A percentile compares a stretch with the other conserved stretches of the same genome.
These are phyloP conservation scores for Sequoia sempervirens DNA, from an alignment of 75 land plant species.

Conservation along the genomic window DNA sequence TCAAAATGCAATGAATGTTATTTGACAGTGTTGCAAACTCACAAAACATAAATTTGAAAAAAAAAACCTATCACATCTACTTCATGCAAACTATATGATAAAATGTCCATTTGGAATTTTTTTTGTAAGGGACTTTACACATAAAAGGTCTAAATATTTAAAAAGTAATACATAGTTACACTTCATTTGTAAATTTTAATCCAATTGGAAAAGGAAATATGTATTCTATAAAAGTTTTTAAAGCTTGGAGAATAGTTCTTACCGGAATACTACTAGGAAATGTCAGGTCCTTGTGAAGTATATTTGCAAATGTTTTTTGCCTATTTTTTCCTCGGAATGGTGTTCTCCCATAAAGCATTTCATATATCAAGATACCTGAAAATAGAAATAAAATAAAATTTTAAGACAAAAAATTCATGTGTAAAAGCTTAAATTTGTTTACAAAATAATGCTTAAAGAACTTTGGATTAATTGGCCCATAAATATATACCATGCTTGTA, in stretches of 20 bases:
- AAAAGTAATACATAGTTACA: not conserved
- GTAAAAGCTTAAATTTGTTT: not conserved
- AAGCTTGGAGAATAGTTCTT: slow-evolving; percentile 9
- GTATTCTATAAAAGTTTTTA: not conserved
- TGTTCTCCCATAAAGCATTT: slow-evolving; percentile 95
- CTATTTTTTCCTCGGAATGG: slow-evolving; percentile 93
- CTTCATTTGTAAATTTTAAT: not conserved
- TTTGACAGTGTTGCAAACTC: too few species aligned
- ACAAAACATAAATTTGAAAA: too few species aligned
- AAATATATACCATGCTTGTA: not conserved
- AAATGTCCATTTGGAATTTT: too few species aligned
- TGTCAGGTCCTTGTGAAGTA: slow-evolving; percentile 79
- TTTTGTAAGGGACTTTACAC: too few species aligned
- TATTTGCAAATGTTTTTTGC: slow-evolving; percentile 87
- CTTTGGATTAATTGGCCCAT: not conserved
- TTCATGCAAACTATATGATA: too few species aligned
- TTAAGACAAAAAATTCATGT: not conserved
- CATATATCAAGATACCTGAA: slow-evolving; percentile 85
- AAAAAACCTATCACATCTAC: too few species aligned
- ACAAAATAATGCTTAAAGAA: not conserved
- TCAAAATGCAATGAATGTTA: too few species aligned
- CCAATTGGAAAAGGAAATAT: not conserved
- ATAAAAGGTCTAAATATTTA: not conserved
- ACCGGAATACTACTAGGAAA: slow-evolving; percentile 91
- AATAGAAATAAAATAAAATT: not conserved